A percentile compares a stretch with the other conserved stretches of the same genome.
Conservation (phyloP, 192 early-diverging fungal species). For the Entomortierella beljakovae region DNA sequence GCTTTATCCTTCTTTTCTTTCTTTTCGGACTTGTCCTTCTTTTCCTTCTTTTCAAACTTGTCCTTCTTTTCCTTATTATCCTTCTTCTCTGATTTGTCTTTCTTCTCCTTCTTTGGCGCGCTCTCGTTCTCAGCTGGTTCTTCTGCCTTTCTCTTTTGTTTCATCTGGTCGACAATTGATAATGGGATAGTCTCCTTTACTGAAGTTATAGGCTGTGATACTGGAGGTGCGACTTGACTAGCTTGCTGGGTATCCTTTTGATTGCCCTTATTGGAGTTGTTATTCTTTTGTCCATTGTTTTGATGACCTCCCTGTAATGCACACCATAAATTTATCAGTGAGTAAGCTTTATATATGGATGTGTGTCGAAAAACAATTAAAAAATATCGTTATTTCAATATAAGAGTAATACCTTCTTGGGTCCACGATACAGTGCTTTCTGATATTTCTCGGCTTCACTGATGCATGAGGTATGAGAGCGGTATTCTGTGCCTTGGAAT, state of each 20-base stretch:
- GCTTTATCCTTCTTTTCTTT: constrained; percentile 21
- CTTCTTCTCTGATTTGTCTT: constrained; percentile 33
- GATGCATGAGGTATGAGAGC: constrained; percentile 90
- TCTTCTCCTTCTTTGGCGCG: constrained; percentile 34
- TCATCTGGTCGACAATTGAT: constrained; percentile 56
- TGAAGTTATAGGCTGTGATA: neutral
- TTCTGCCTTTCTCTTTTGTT: constrained; percentile 55
- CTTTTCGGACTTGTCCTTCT: constrained; percentile 37
- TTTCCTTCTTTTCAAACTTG: constrained; percentile 37
- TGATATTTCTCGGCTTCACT: constrained; percentile 96
- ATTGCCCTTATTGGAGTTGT: constrained; percentile 26
- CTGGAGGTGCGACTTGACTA: constrained; percentile 4
- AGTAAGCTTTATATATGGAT: too few relatives aligned
- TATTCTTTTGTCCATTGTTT: constrained; percentile 54
- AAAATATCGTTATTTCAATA: neutral
- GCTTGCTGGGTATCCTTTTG: constrained; percentile 7
- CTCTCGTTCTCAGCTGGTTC: constrained; percentile 30
- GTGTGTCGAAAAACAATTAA: neutral
- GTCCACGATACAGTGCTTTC: constrained; percentile 80
- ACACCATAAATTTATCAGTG: too few relatives aligned
- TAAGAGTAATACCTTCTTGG: constrained; percentile 67
- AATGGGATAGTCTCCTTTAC: constrained; percentile 30
- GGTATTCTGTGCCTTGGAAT: constrained; percentile 83
- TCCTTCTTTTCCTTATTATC: constrained; percentile 32
- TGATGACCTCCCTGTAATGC: constrained; percentile 37